Base-by-base conservation (phyloP, 1,284 basidiomycete species). In the Inonotus hispidus region DNA sequence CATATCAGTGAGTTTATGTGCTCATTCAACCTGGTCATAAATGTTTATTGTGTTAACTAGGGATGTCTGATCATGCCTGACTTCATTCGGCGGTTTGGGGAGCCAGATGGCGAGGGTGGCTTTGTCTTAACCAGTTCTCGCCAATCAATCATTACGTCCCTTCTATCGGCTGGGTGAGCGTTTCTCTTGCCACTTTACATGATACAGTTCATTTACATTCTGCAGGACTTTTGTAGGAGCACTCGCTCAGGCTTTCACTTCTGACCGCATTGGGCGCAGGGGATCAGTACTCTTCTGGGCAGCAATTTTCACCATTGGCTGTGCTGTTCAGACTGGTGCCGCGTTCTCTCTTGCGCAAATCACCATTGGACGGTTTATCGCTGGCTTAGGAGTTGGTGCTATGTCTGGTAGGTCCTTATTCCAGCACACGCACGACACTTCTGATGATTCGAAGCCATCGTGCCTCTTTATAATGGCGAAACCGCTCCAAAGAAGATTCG, bases 61-160 rank as follows among this genome's bases (percentile, higher is more conserved):
- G 88, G 90, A 79, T 91, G 88, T 70, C 74, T 91, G 29, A 88
- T 91, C 64, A 91, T 91, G 88, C 81, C 82, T 6, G 87, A 91
- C 70, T 92, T 92, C 70, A 77, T 89, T 63, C 64, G 74, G 59
- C 80, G 86, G 19, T 90, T 92, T 68, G 88, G 88, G 14, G 75
- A 83, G 66, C 59, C 77, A 3, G 80, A 74, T 60, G 68, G 73
- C 0, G 70, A 81, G 63, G 87, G 87, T 7, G 68, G 74, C 21
- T 77, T 73, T 53, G 74, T 82, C 60, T 73, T 92, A 7, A 81
- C 83, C 0, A 80, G 82, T 59, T 80, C 81, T 32, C 78, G 87
- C 46, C 85, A 90, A 67, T 87, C 85, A 1, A 86, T 91, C 62
- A 91, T 92, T 61, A 90, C 88, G 0, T 92, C 88, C 7, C 77